Evolutionary conservation across 805 yeast species (phyloP).

Genomic region (Torulaspora indica): DNA sequence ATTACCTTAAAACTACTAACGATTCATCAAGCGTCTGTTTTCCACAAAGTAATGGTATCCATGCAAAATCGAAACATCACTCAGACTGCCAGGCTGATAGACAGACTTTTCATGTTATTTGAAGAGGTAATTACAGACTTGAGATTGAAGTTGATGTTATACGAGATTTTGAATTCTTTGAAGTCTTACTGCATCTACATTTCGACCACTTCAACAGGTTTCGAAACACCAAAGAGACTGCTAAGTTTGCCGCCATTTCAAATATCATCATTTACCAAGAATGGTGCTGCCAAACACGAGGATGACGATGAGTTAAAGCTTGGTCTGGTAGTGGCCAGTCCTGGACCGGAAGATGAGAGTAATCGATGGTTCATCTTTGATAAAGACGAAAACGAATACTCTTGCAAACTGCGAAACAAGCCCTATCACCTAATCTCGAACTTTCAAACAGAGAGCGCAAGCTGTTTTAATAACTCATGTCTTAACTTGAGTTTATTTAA

Average conservation of each 20-base stretch:
- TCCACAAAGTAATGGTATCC: slow-evolving; percentile 18
- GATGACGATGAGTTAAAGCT: slow-evolving; percentile 6
- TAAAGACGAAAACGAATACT: slow-evolving; percentile 18
- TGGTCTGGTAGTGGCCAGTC: slow-evolving; percentile 10
- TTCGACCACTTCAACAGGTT: slow-evolving; percentile 14
- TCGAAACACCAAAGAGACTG: slow-evolving; percentile 24
- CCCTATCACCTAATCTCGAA: slow-evolving; percentile 29
- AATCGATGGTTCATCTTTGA: slow-evolving; percentile 26
- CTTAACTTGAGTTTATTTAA: slow-evolving; percentile 31
- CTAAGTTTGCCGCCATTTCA: slow-evolving; percentile 32
- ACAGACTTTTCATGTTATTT: slow-evolving; percentile 22
- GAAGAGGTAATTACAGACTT: slow-evolving; percentile 28
- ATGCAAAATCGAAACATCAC: slow-evolving; percentile 10
- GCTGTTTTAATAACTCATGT: slow-evolving; percentile 30
- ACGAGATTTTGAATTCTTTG: slow-evolving; percentile 31
- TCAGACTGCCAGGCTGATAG: slow-evolving; percentile 14
- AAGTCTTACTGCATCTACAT: slow-evolving; percentile 29
- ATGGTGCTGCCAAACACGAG: slow-evolving; percentile 3
- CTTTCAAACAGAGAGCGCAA: slow-evolving; percentile 22
- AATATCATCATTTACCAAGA: slow-evolving; percentile 31
- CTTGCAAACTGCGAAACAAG: slow-evolving; percentile 19
- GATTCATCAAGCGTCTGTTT: slow-evolving; percentile 29
- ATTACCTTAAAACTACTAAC: slow-evolving; percentile 27
- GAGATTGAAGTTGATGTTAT: slow-evolving; percentile 30
- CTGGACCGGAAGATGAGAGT: background rate